These are phyloP conservation scores for Moesziomyces sp. DNA, from an alignment of 1,284 basidiomycete species.

Conservation along the genomic window DNA sequence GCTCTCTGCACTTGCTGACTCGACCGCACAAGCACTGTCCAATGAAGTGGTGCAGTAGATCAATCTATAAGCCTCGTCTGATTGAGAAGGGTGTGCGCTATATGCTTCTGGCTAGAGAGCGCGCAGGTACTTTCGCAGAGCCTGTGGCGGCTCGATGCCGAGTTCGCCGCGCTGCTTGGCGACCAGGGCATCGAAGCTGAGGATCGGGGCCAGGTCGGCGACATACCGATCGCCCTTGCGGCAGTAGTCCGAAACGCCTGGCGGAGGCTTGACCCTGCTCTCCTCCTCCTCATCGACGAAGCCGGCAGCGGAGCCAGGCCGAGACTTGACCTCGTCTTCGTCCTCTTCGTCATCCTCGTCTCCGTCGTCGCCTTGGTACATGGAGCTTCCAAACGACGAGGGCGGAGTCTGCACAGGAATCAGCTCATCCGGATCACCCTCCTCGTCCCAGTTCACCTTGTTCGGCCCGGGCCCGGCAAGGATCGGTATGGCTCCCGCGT, in stretches of 20 bases:
- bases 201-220: conserved; percentile 40
- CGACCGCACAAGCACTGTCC: too few relatives aligned
- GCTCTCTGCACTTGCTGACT: too few relatives aligned
- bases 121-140: conserved; percentile 23
- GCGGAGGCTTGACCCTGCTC: conserved; percentile 43
- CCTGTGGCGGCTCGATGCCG: conserved; percentile 31
- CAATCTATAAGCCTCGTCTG: too few relatives aligned
- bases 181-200: conserved; percentile 36
- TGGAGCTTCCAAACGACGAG: conserved; percentile 45
- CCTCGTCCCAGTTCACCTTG: conserved; percentile 42
- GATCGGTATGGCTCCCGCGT: conserved; percentile 17
- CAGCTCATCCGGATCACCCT: conserved; percentile 57
- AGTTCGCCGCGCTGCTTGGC: conserved; percentile 15
- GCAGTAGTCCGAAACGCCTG: conserved; percentile 50
- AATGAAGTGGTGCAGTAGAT: too few relatives aligned
- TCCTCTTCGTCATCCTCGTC: conserved; percentile 36
- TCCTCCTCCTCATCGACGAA: conserved; percentile 17
- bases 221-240: conserved; percentile 46
- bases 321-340: conserved; percentile 37
- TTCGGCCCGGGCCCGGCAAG: conserved; percentile 37
- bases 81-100: too few relatives aligned
- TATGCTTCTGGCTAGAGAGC: neutral
- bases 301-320: conserved; percentile 42
- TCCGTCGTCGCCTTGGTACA: conserved; percentile 19
- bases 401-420: conserved; percentile 55